Evolutionary conservation across 495 filamentous ascomycete genomes (phyloP).

Genomic region (Penicillium daleae): DNA sequence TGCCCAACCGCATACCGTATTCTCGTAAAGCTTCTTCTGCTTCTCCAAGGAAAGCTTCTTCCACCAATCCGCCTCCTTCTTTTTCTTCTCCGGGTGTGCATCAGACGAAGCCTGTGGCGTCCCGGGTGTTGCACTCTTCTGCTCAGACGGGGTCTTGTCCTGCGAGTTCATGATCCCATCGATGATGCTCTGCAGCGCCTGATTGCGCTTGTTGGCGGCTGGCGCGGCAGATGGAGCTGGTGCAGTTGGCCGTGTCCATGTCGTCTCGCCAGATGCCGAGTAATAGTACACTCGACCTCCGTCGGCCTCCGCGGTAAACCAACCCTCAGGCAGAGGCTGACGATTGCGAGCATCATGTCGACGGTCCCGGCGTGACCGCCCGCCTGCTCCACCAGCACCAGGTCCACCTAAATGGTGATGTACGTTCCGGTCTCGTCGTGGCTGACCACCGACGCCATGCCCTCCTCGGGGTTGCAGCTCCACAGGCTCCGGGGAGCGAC

Average conservation of each 20-base stretch:
- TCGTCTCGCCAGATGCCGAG: slow-evolving; percentile 70
- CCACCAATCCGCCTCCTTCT: slow-evolving; percentile 74
- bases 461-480: slow-evolving; percentile 55
- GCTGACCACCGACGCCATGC: slow-evolving; percentile 45
- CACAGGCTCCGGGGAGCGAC: slow-evolving; percentile 55
- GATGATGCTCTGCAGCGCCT: slow-evolving; percentile 81
- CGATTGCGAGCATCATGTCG: slow-evolving; percentile 44
- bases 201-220: slow-evolving; percentile 64
- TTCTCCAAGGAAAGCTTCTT: slow-evolving; percentile 76
- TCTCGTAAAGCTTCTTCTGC: slow-evolving; percentile 90
- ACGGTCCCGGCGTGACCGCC: slow-evolving; percentile 49
- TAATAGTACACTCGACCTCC: slow-evolving; percentile 78
- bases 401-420: slow-evolving; percentile 54
- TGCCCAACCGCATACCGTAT: slow-evolving; percentile 65
- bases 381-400: neutral
- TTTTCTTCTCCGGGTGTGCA: slow-evolving; percentile 62
- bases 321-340: slow-evolving; percentile 72
- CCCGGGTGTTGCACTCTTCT: slow-evolving; percentile 53
- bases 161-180: slow-evolving; percentile 76
- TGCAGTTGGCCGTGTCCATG: slow-evolving; percentile 74
- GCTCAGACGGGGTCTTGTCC: slow-evolving; percentile 63
- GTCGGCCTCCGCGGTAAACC: slow-evolving; percentile 72
- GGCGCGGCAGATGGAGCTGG: slow-evolving; percentile 64
- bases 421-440: slow-evolving; percentile 62
- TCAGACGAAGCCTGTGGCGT: slow-evolving; percentile 55